Percentiles rank a stretch among this genome's conserved stretches.
Evolutionary conservation across 805 yeast species (phyloP).

Genomic region (Cyberlindnera lachancei): DNA sequence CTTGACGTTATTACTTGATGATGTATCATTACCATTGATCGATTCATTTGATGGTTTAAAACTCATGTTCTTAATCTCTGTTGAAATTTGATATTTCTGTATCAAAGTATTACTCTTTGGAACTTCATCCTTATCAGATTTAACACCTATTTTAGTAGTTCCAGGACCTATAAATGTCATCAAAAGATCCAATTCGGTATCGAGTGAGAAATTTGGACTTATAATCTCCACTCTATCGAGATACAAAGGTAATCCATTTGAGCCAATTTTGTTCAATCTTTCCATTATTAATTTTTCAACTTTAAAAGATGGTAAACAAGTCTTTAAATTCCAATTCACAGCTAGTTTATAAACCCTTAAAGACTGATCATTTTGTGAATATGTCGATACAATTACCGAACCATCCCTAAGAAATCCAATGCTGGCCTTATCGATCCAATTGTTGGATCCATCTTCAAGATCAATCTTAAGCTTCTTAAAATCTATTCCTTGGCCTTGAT

Average conservation of each 20-base stretch:
- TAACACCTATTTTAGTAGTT: too few relatives aligned
- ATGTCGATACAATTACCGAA: conserved; percentile 34
- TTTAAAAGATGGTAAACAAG: conserved; percentile 32
- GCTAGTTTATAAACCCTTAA: conserved; percentile 35
- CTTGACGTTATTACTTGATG: conserved; percentile 13
- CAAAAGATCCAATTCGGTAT: conserved; percentile 39
- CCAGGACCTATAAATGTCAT: conserved; percentile 29
- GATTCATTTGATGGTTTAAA: too few relatives aligned
- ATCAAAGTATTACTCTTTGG: conserved; percentile 14
- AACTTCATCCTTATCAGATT: too few relatives aligned
- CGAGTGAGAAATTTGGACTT: conserved; percentile 36
- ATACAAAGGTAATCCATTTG: conserved; percentile 23
- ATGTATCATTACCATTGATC: conserved; percentile 10
- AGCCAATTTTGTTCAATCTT: conserved; percentile 18
- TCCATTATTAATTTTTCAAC: conserved; percentile 26
- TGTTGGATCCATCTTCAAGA: conserved; percentile 25
- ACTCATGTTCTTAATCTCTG: conserved; percentile 17
- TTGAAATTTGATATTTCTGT: conserved; percentile 18
- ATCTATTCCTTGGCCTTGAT: conserved; percentile 57
- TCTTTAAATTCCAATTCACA: conserved; percentile 44
- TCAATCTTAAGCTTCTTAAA: conserved; percentile 33
- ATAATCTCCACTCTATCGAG: conserved; percentile 34
- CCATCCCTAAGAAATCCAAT: conserved; percentile 49
- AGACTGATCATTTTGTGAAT: conserved; percentile 27
- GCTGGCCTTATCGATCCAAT: conserved; percentile 31